phyloP scores from a whole-genome alignment of 305 asterid genomes.

The Solanum hybrid region DNA sequence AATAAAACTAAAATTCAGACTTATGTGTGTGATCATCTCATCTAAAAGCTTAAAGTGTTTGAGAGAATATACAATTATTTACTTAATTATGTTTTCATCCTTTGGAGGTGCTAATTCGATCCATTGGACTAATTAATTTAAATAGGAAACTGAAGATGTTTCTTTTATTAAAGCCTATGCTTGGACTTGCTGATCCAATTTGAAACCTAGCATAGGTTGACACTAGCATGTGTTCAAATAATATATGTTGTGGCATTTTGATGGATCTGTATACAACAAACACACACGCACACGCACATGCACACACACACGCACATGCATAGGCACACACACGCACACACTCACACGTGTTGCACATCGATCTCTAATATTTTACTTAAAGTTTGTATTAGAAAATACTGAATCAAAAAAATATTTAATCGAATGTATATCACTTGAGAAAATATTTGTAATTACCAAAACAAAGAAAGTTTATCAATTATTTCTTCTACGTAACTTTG shows the following conservation, averaged over 20 bases:
- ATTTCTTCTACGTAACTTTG: too few species aligned
- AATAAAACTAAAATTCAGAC: background rate
- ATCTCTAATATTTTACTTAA: background rate
- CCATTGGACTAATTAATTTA: background rate
- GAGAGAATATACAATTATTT: background rate
- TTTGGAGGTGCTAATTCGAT: too few species aligned
- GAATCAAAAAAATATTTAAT: too few species aligned
- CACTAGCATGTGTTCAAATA: background rate
- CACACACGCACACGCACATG: too few species aligned
- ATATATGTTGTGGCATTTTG: background rate
- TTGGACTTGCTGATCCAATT: background rate
- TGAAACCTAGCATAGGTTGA: background rate
- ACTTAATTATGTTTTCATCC: background rate
- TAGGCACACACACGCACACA: background rate
- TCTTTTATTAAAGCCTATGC: background rate
- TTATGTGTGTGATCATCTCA: background rate
- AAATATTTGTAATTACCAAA: background rate
- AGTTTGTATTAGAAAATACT: background rate
- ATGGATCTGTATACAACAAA: background rate
- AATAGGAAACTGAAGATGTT: background rate
- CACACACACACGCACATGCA: fast-evolving
- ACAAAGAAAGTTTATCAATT: background rate
- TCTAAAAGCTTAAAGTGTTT: too few species aligned
- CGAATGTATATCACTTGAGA: background rate
- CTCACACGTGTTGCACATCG: too few species aligned